A percentile compares a stretch with the other conserved stretches of the same genome.
These are phyloP conservation scores for Cyclotella choctawhatcheeana DNA, from an alignment of 108 stramenopile genomes.

Conservation along the genomic window DNA sequence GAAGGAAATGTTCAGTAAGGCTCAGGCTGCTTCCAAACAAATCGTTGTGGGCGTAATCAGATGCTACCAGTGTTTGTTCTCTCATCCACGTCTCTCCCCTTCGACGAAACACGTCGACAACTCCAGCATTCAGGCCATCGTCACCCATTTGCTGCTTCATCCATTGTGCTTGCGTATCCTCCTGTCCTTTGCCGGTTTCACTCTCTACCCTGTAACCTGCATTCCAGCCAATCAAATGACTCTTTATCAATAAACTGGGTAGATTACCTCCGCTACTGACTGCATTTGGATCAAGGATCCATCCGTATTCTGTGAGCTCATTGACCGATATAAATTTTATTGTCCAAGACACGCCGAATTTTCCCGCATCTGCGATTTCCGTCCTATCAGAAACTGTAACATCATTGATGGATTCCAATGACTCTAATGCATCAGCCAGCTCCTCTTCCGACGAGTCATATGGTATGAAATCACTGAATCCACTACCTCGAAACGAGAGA, in stretches of 20 bases:
- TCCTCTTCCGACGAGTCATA: slow-evolving; percentile 49
- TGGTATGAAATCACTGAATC: slow-evolving; percentile 29
- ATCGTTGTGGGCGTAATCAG: slow-evolving; percentile 61
- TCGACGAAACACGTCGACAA: slow-evolving; percentile 55
- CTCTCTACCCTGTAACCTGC: slow-evolving; percentile 32
- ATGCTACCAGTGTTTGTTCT: slow-evolving; percentile 51
- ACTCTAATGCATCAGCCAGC: slow-evolving; percentile 48
- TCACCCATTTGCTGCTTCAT: slow-evolving; percentile 65
- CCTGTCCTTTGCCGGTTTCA: slow-evolving; percentile 47
- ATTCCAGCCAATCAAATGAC: slow-evolving; percentile 61
- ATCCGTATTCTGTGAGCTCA: slow-evolving; percentile 50
- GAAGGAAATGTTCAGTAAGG: slow-evolving; percentile 42
- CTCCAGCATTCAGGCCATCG: slow-evolving; percentile 57
- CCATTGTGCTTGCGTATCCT: slow-evolving; percentile 60
- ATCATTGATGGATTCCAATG: slow-evolving; percentile 52
- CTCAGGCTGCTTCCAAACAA: slow-evolving; percentile 61
- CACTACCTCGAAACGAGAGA: slow-evolving; percentile 46
- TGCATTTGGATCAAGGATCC: slow-evolving; percentile 46
- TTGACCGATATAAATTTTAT: slow-evolving; percentile 60
- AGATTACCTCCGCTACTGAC: slow-evolving; percentile 54
- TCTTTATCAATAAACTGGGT: slow-evolving; percentile 50
- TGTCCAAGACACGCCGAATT: slow-evolving; percentile 46
- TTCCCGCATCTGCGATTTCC: slow-evolving; percentile 20
- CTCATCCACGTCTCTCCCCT: slow-evolving; percentile 48
- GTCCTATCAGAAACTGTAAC: slow-evolving; percentile 40